These are phyloP conservation scores for Podila clonocystis DNA, from an alignment of 192 early-diverging fungal species.

Conservation along the genomic window DNA sequence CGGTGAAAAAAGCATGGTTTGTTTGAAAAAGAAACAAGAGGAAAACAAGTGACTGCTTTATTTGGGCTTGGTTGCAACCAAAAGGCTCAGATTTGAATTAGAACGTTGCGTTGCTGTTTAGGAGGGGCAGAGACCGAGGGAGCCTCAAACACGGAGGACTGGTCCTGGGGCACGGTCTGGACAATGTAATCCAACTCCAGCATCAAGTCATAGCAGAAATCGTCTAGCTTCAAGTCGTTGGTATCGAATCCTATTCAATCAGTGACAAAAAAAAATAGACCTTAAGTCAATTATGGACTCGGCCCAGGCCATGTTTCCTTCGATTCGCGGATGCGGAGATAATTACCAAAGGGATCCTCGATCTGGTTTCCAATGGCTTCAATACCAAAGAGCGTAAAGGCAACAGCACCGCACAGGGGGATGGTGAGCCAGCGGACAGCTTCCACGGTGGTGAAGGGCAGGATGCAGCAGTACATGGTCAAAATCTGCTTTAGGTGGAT, in stretches of 20 bases:
- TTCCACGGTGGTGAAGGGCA: constrained; percentile 80
- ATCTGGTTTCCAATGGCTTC: constrained; percentile 81
- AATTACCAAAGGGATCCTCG: constrained; percentile 80
- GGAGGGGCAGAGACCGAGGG: background rate
- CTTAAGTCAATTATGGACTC: too few species aligned
- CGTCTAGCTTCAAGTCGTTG: constrained; percentile 65
- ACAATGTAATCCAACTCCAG: constrained; percentile 66
- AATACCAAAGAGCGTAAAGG: constrained; percentile 79
- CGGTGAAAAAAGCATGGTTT: too few species aligned
- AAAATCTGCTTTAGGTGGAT: constrained; percentile 85
- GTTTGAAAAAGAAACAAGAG: background rate
- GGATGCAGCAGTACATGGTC: constrained; percentile 66
- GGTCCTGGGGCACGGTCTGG: constrained; percentile 48
- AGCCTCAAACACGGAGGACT: constrained; percentile 47
- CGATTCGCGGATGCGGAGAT: too few species aligned
- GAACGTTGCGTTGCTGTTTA: constrained; percentile 27
- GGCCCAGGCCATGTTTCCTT: too few species aligned
- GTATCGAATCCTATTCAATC: constrained; percentile 55
- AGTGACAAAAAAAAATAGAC: background rate
- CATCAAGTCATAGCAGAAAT: constrained; percentile 63
- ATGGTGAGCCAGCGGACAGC: constrained; percentile 72
- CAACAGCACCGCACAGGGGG: constrained; percentile 66
- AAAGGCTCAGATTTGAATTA: constrained; percentile 31
- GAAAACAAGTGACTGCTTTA: background rate
- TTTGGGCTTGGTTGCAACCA: background rate